These are phyloP conservation scores for Loxodes magnus DNA, from an alignment of 73 alveolate species.

Conservation along the genomic window DNA sequence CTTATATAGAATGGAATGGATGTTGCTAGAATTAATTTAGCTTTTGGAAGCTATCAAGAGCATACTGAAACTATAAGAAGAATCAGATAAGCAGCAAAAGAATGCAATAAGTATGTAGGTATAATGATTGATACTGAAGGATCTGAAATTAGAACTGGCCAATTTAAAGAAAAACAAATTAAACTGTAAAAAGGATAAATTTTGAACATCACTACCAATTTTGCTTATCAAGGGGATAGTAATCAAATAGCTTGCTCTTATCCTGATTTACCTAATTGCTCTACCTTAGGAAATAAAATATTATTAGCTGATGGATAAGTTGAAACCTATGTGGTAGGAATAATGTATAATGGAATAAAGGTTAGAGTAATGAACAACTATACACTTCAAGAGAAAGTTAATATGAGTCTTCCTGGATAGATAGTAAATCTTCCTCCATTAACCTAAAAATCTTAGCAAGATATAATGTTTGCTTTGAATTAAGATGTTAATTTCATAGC, in stretches of 20 bases:
- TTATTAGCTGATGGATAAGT: slow-evolving; percentile 81
- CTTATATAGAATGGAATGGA: slow-evolving; percentile 87
- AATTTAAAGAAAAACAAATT: slow-evolving; percentile 44
- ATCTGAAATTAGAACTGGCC: slow-evolving; percentile 82
- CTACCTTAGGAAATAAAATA: slow-evolving; percentile 53
- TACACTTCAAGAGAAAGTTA: slow-evolving; percentile 77
- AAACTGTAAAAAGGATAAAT: slow-evolving; percentile 60
- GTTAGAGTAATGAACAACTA: slow-evolving; percentile 55
- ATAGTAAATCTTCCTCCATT: slow-evolving; percentile 84
- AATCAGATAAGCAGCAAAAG: slow-evolving; percentile 30
- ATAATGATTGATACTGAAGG: slow-evolving; percentile 83
- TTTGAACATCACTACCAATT: slow-evolving; percentile 69
- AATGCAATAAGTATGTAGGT: slow-evolving; percentile 30
- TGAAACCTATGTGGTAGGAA: slow-evolving; percentile 46
- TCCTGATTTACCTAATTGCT: slow-evolving; percentile 60
- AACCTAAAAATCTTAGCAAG: too few species aligned
- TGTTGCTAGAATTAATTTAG: slow-evolving; percentile 87
- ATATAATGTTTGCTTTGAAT: too few species aligned
- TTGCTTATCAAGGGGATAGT: slow-evolving; percentile 64
- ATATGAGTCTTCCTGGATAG: slow-evolving; percentile 91
- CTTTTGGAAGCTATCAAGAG: slow-evolving; percentile 82
- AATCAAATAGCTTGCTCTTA: slow-evolving; percentile 69
- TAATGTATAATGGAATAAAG: slow-evolving; percentile 21
- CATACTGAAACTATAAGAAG: slow-evolving; percentile 30
- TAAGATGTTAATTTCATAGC: slow-evolving; percentile 82